phyloP scores from a whole-genome alignment of 805 yeast genomes.

The Nakazawaea molendinolei region DNA sequence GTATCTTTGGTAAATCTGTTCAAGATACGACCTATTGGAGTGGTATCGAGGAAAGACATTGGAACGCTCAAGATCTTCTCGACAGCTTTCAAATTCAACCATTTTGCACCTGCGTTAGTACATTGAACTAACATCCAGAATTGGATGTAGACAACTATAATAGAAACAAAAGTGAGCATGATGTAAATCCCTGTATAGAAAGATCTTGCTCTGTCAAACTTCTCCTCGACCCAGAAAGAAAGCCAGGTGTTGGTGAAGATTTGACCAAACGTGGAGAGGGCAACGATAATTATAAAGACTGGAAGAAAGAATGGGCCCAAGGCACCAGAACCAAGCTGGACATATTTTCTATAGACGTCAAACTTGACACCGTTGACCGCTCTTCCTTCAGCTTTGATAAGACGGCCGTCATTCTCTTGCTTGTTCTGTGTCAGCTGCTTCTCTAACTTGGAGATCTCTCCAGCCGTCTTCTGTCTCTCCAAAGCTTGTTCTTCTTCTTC shows the following conservation, averaged over 20 bases:
- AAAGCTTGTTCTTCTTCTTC: constrained; percentile 19
- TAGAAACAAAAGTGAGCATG: constrained; percentile 12
- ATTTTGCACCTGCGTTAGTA: constrained; percentile 16
- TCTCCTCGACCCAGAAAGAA: constrained; percentile 16
- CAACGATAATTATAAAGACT: constrained; percentile 18
- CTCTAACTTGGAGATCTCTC: too few relatives aligned
- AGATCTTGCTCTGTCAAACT: constrained; percentile 10
- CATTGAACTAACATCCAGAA: constrained; percentile 14
- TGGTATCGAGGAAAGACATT: constrained; percentile 22
- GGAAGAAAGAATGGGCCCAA: constrained; percentile 26
- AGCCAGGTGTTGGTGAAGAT: constrained; percentile 17
- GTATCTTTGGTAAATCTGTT: constrained; percentile 24
- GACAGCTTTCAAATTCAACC: constrained; percentile 16
- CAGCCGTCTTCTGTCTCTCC: too few relatives aligned
- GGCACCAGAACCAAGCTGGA: constrained; percentile 49
- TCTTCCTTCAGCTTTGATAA: constrained; percentile 44
- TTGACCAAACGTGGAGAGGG: constrained; percentile 39
- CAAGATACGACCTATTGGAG: constrained; percentile 23
- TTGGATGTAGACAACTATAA: constrained; percentile 6
- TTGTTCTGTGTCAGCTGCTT: constrained; percentile 16
- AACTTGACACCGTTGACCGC: constrained; percentile 49
- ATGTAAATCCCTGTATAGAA: constrained; percentile 16
- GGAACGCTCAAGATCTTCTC: constrained; percentile 18
- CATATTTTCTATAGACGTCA: constrained; percentile 42
- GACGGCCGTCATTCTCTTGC: constrained; percentile 23